phyloP scores from a whole-genome alignment of 805 yeast species.

The Myxozyma geophila region DNA sequence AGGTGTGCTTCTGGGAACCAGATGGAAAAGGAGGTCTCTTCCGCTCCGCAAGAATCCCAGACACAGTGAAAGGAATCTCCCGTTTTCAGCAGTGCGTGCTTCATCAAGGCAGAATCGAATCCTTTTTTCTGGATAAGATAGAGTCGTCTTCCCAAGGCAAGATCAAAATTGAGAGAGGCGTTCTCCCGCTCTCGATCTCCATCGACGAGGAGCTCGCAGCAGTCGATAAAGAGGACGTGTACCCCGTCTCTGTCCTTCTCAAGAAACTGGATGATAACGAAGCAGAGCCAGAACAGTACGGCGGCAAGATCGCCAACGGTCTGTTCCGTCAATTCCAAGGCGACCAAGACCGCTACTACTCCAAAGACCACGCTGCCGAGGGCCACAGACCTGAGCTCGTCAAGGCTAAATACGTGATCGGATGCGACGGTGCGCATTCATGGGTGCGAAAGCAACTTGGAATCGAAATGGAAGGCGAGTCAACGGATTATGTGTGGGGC shows the following conservation, averaged over 20 bases:
- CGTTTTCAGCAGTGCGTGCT: slow-evolving; percentile 44
- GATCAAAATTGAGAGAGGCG: slow-evolving; percentile 31
- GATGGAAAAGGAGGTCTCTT: slow-evolving; percentile 40
- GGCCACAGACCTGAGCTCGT: slow-evolving; percentile 36
- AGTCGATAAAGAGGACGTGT: slow-evolving; percentile 31
- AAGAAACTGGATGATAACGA: slow-evolving; percentile 33
- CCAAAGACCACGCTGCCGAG: slow-evolving; percentile 28
- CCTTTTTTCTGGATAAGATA: slow-evolving; percentile 41
- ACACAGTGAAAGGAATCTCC: slow-evolving; percentile 43
- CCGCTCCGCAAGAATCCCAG: slow-evolving; percentile 42
- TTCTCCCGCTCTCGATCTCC: slow-evolving; percentile 27
- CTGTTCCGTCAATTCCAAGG: slow-evolving; percentile 42
- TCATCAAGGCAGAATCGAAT: slow-evolving; percentile 46
- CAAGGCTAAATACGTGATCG: slow-evolving; percentile 45
- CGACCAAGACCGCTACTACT: slow-evolving; percentile 24
- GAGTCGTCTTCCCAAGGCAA: slow-evolving; percentile 19
- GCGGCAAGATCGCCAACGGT: slow-evolving; percentile 41
- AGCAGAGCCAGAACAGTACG: slow-evolving; percentile 33
- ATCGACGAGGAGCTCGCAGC: slow-evolving; percentile 28
- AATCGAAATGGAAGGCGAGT: slow-evolving; percentile 46
- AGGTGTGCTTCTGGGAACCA: slow-evolving; percentile 42
- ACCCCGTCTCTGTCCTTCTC: slow-evolving; percentile 42
- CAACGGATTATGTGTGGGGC: slow-evolving; percentile 48
- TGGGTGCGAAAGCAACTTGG: slow-evolving; percentile 46
- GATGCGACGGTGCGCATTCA: slow-evolving; percentile 47